phyloP scores from a whole-genome alignment of 352 stramenopile genomes.

The Pythium folliculosum region DNA sequence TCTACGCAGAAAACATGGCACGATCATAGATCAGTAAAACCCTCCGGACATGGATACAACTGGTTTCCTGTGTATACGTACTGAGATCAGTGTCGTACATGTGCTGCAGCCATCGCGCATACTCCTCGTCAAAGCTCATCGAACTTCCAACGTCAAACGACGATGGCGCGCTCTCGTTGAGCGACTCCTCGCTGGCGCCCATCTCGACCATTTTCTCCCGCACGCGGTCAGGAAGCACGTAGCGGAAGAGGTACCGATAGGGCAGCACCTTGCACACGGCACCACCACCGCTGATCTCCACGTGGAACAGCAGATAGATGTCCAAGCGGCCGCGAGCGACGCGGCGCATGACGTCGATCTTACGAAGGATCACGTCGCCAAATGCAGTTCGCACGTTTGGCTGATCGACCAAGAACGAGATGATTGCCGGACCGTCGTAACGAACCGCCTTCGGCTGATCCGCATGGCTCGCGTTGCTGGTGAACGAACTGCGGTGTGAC shows the following conservation, averaged over 20 bases:
- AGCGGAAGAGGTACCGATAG: conserved; percentile 76
- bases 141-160: conserved; percentile 60
- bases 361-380: conserved; percentile 79
- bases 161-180: conserved; percentile 64
- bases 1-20: conserved; percentile 7
- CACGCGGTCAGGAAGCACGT: conserved; percentile 61
- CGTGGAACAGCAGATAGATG: conserved; percentile 80
- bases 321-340: conserved; percentile 52
- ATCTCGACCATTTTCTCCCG: conserved; percentile 67
- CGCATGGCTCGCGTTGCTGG: not conserved
- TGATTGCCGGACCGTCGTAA: conserved; percentile 67
- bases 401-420: conserved; percentile 70
- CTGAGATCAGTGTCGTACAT: conserved; percentile 85
- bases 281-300: conserved; percentile 45
- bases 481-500: conserved; percentile 27
- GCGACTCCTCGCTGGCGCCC: conserved; percentile 66
- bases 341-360: conserved; percentile 78
- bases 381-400: conserved; percentile 70
- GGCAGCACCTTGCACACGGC: conserved; percentile 53
- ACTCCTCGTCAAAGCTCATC: conserved; percentile 87
- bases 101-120: conserved; percentile 85
- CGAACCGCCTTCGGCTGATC: conserved; percentile 50
- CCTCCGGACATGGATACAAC: too few species aligned
- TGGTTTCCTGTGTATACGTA: conserved; percentile 31
- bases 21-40: too few species aligned